Conservation (phyloP, 306 rosid species). For the Cucurbita pepo region DNA sequence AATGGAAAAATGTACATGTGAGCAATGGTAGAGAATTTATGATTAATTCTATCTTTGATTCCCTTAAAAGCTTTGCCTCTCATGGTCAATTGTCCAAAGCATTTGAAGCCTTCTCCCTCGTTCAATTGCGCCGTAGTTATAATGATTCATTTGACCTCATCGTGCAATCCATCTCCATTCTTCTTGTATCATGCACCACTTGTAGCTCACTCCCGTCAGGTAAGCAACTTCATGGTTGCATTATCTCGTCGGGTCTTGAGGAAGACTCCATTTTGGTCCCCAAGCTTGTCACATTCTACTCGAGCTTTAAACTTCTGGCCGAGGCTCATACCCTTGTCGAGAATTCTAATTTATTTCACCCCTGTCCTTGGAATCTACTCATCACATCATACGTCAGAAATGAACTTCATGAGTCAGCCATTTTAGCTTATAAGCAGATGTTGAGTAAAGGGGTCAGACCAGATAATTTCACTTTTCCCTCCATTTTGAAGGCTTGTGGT, state of each 20-base stretch:
- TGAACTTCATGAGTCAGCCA: constrained; percentile 34
- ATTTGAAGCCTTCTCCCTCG: constrained; percentile 31
- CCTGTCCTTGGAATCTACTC: constrained; percentile 68
- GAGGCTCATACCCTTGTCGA: constrained; percentile 43
- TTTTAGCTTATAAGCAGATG: constrained; percentile 52
- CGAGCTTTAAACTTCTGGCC: constrained; percentile 22
- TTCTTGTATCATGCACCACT: constrained; percentile 37
- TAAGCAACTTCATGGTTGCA: constrained; percentile 54
- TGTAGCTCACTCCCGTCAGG: constrained; percentile 36
- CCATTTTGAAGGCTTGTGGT: constrained; percentile 79
- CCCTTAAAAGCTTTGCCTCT: constrained; percentile 29
- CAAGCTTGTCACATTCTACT: constrained; percentile 47
- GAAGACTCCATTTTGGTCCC: constrained; percentile 42
- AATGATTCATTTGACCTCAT: constrained; percentile 19
- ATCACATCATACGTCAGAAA: constrained; percentile 48
- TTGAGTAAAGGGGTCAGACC: constrained; percentile 35
- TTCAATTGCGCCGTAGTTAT: constrained; percentile 24
- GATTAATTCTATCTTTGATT: constrained; percentile 37
- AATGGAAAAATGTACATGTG: not conserved
- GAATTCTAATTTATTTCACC: constrained; percentile 29
- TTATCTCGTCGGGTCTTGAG: constrained; percentile 40
- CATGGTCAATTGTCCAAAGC: constrained; percentile 43
- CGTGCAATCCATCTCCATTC: constrained; percentile 34
- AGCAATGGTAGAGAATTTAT: constrained; percentile 23
- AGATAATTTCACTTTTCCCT: constrained; percentile 67